phyloP scores from a whole-genome alignment of 2,329 filamentous ascomycete genomes.

The Emmonsia crescens region DNA sequence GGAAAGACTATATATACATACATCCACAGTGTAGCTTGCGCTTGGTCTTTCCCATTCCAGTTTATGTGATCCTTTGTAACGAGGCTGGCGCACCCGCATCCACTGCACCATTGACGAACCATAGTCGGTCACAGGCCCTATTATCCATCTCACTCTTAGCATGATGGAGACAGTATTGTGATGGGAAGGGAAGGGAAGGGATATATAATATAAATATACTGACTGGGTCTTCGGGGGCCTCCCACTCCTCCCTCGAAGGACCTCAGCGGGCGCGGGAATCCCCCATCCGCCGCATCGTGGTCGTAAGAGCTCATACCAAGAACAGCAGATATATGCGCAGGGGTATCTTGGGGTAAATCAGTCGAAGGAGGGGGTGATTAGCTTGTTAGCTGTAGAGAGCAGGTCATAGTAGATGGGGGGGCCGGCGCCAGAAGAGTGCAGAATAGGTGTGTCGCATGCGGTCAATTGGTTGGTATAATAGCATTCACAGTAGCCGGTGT shows the following conservation, averaged over 20 bases:
- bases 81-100: conserved; percentile 71
- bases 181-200: neutral
- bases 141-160: conserved; percentile 5
- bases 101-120: conserved; percentile 81
- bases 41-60: conserved; percentile 77
- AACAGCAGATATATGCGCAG: neutral
- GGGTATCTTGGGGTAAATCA: neutral
- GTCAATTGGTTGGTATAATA: neutral
- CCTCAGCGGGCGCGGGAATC: conserved; percentile 12
- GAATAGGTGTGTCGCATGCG: neutral
- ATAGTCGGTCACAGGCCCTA: conserved; percentile 88
- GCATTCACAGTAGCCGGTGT: neutral
- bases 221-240: conserved; percentile 31
- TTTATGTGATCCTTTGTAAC: conserved; percentile 58
- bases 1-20: conserved; percentile 39
- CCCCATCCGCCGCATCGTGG: conserved; percentile 25
- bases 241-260: conserved; percentile 7
- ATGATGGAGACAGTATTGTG: neutral
- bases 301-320: conserved; percentile 30
- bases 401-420: neutral
- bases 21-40: conserved; percentile 80
- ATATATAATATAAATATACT: conserved; percentile 13
- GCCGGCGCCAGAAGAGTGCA: neutral
- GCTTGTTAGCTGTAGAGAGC: neutral
- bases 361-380: neutral